These are phyloP conservation scores for Pichia sp. DNA, from an alignment of 1,139 yeast genomes.

Conservation along the genomic window DNA sequence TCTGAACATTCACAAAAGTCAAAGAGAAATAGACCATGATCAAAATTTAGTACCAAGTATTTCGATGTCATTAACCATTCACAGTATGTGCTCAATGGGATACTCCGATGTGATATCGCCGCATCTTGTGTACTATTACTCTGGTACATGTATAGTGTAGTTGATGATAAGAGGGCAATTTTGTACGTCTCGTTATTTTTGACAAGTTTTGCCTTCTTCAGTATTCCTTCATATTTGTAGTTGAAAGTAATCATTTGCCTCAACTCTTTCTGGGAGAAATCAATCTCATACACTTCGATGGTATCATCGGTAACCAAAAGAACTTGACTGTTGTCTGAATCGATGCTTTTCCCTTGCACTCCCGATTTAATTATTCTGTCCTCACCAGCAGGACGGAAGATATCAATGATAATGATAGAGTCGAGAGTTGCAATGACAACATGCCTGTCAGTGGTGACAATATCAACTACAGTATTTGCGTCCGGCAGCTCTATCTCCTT, in stretches of 20 bases:
- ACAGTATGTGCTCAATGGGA: slow-evolving; percentile 15
- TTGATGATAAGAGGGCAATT: slow-evolving; percentile 19
- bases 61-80: slow-evolving; percentile 18
- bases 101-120: slow-evolving; percentile 7
- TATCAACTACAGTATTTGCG: slow-evolving; percentile 11
- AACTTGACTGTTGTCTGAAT: slow-evolving; percentile 15
- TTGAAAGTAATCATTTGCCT: slow-evolving; percentile 5
- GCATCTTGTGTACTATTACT: slow-evolving; percentile 2
- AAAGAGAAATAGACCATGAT: slow-evolving; percentile 16
- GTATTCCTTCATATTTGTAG: slow-evolving; percentile 10
- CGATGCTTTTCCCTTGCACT: slow-evolving; percentile 14
- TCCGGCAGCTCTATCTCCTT: slow-evolving; percentile 8
- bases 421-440: slow-evolving; percentile 14
- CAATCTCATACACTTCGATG: slow-evolving; percentile 16
- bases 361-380: background rate
- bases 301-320: slow-evolving; percentile 13
- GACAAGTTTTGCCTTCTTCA: slow-evolving; percentile 17
- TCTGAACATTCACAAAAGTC: slow-evolving; percentile 17
- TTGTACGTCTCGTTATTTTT: slow-evolving; percentile 12
- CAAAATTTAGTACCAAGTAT: slow-evolving; percentile 16
- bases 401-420: too few relatives aligned
- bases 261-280: slow-evolving; percentile 4
- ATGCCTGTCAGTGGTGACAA: slow-evolving; percentile 12
- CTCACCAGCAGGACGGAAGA: too few relatives aligned
- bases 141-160: slow-evolving; percentile 18